A percentile compares a stretch with the other conserved stretches of the same genome.
phyloP scores from a whole-genome alignment of 139 green algal genomes.

The Chlamydomonas sp. region DNA sequence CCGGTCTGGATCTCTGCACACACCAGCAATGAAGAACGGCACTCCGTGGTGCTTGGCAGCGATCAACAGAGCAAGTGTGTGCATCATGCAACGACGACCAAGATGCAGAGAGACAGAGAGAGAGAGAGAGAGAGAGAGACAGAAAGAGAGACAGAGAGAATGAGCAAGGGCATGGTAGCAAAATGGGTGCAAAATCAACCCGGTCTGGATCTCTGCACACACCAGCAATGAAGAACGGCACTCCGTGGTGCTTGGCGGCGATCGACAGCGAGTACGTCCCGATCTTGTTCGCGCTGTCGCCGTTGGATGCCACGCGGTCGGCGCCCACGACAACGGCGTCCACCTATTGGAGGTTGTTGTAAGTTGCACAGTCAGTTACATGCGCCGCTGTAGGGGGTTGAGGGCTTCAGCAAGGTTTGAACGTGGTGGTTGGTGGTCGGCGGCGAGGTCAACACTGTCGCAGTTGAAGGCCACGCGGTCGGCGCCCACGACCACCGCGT shows the following conservation, averaged over 20 bases:
- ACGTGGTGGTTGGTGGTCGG: too few species aligned
- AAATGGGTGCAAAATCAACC: conserved; percentile 65
- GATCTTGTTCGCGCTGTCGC: conserved; percentile 93
- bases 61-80: too few species aligned
- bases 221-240: conserved; percentile 92
- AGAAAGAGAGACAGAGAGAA: neutral
- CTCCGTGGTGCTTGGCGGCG: conserved; percentile 40
- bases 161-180: neutral
- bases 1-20: too few species aligned
- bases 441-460: too few species aligned
- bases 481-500: conserved; percentile 92
- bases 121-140: conserved; percentile 21
- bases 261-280: conserved; percentile 68
- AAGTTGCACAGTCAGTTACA: neutral
- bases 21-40: conserved; percentile 93
- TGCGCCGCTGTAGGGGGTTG: neutral
- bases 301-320: conserved; percentile 75
- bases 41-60: too few species aligned
- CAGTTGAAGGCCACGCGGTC: conserved; percentile 76
- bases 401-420: neutral
- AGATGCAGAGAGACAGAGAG: too few species aligned
- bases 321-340: conserved; percentile 93
- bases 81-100: too few species aligned
- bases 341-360: too few species aligned
- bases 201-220: too few species aligned